Base-by-base conservation (phyloP, 306 rosid genomes). In the Crataegus laevigata region DNA sequence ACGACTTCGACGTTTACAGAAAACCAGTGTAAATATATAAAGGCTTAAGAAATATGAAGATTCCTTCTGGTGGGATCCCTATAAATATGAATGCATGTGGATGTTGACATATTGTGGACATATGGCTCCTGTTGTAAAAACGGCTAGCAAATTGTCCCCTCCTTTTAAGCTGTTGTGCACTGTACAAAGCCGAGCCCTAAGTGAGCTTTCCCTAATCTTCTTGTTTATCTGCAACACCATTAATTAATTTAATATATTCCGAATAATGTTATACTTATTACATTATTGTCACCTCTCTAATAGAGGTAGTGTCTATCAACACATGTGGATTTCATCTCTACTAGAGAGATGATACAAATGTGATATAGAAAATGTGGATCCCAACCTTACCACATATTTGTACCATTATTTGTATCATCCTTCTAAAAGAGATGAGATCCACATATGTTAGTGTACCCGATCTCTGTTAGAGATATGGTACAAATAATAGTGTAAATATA, bases 61-160 rank as follows among this genome's bases (percentile, higher is more conserved):
- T 91, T 89, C 92, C 87, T 78, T 76, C 22, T 47, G 74, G 87
- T 88, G 90, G 93, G 52, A 45, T 67, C 93, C 91, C 79, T 45
- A 32, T 29, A 18, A 68, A 42, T 57, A 81, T 78, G 77, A 80
- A 88, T 85, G 77, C 94, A 87, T 86, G 94, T 88, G 88, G 88
- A 83, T 84, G 88, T 87, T 87, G 90, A 76, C 86, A 77, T 85
- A 82, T 78, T 79, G 78, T 79, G 78, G 80, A 69, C 59, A 34
- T 36, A 36, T 36, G 40, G 11, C 55, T 65, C 34, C 85, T 85
- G 79, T 77, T 77, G 58, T 73, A 15, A 29, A 50, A 29, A 50
- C 86, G 75, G 74, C 78, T 72, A 52, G 61, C 69, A 8, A 42
- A 67, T 72, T 82, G 96, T 88, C 91, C 90, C 89, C 78, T 66